Evolutionary conservation across 2,329 filamentous ascomycete species (phyloP).

Genomic region (Phialemoniopsis sp.): DNA sequence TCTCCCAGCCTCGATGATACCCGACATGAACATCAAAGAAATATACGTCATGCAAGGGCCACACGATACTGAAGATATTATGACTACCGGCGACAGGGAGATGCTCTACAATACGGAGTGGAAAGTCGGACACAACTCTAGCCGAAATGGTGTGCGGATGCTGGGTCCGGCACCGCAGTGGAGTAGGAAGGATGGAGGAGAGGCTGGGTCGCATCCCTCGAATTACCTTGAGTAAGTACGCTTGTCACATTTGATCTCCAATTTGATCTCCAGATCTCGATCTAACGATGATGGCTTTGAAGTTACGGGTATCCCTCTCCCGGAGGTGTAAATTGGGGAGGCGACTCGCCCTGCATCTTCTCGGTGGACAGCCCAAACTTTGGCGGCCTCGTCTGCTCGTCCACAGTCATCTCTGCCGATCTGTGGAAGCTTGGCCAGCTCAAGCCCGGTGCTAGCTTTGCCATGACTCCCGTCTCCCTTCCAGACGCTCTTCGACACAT

Average conservation of each 20-base stretch:
- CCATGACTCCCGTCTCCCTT: too few relatives aligned
- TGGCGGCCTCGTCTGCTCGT: conserved; percentile 23
- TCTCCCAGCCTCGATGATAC: too few relatives aligned
- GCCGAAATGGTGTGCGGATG: conserved; percentile 5
- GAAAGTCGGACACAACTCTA: conserved; percentile 4
- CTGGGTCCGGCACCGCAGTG: conserved; percentile 1
- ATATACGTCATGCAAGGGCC: conserved; percentile 24
- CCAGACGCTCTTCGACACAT: too few relatives aligned
- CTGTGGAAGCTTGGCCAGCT: conserved; percentile 30
- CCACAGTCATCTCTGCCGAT: conserved; percentile 23
- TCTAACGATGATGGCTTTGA: too few relatives aligned
- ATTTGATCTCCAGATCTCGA: too few relatives aligned
- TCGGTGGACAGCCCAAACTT: conserved; percentile 23
- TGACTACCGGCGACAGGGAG: conserved; percentile 10
- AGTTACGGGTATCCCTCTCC: conserved; percentile 6
- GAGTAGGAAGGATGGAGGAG: conserved; percentile 4
- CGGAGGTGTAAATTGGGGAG: conserved; percentile 26
- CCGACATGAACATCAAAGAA: too few relatives aligned
- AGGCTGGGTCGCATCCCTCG: conserved; percentile 5
- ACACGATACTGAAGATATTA: conserved; percentile 21
- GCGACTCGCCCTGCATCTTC: conserved; percentile 27
- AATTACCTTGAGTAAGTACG: conserved; percentile 5
- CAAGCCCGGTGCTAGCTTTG: conserved; percentile 23
- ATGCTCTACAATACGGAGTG: conserved; percentile 2
- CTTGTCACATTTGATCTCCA: too few relatives aligned